phyloP scores from a whole-genome alignment of 2,329 filamentous ascomycete genomes.

The Zalaria sp. region DNA sequence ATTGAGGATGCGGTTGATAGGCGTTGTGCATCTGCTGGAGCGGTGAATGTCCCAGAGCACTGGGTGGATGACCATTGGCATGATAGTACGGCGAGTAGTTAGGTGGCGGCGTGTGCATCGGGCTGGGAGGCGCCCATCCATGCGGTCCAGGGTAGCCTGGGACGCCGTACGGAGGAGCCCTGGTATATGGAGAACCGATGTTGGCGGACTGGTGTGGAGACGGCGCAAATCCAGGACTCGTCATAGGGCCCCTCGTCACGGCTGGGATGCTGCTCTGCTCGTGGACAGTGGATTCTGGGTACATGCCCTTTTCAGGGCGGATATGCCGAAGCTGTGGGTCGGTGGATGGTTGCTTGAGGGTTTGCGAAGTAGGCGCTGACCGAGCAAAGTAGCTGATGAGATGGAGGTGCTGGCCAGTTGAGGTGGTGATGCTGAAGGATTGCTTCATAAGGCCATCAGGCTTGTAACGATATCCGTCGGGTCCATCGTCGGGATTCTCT shows the following conservation, averaged over 20 bases:
- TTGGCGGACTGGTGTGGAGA: constrained; percentile 37
- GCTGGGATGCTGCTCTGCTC: constrained; percentile 70
- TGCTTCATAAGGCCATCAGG: constrained; percentile 98
- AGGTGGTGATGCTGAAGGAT: constrained; percentile 97
- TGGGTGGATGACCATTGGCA: constrained; percentile 11
- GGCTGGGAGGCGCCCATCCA: constrained; percentile 27
- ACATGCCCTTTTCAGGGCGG: constrained; percentile 82
- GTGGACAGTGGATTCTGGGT: constrained; percentile 87
- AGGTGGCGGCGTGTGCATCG: constrained; percentile 24
- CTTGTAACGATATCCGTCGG: constrained; percentile 88
- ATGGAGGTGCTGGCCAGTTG: constrained; percentile 78
- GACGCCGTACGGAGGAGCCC: constrained; percentile 23
- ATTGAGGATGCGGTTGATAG: constrained; percentile 5
- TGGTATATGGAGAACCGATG: constrained; percentile 37
- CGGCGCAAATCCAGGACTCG: constrained; percentile 40
- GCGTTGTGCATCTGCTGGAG: constrained; percentile 22
- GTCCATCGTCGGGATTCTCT: constrained; percentile 60
- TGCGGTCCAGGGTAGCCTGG: constrained; percentile 24
- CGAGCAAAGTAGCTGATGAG: constrained; percentile 94
- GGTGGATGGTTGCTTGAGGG: constrained; percentile 65
- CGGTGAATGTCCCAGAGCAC: constrained; percentile 7
- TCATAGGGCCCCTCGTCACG: constrained; percentile 61
- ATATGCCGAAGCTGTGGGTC: constrained; percentile 73
- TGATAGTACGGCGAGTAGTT: constrained; percentile 21
- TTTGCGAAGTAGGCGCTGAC: constrained; percentile 56